These are phyloP conservation scores for Zasmidium cellare DNA, from an alignment of 2,329 filamentous ascomycete genomes.

Conservation along the genomic window DNA sequence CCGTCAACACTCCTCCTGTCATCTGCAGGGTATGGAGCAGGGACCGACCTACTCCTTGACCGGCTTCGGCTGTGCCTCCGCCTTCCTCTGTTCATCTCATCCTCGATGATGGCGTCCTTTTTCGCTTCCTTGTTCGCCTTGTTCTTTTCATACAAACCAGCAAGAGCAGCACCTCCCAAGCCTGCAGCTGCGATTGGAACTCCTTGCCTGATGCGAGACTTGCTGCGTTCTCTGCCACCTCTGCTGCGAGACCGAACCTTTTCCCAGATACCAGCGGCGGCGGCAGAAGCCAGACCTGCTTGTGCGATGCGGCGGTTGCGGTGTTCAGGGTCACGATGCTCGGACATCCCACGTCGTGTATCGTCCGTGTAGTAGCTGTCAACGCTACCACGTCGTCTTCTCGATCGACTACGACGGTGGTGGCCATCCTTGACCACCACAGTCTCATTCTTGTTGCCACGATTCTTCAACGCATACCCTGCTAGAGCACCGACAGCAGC, in stretches of 20 bases:
- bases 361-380: constrained; percentile 30
- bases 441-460: constrained; percentile 46
- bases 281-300: constrained; percentile 62
- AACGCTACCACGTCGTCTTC: constrained; percentile 43
- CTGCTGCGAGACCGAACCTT: constrained; percentile 60
- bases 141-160: constrained; percentile 63
- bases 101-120: constrained; percentile 41
- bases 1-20: constrained; percentile 42
- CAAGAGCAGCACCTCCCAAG: constrained; percentile 60
- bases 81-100: constrained; percentile 34
- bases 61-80: constrained; percentile 29
- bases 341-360: constrained; percentile 1
- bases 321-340: constrained; percentile 46
- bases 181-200: constrained; percentile 63
- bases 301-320: constrained; percentile 61
- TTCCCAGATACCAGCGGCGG: constrained; percentile 62
- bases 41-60: constrained; percentile 47
- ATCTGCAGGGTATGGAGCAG: constrained; percentile 40
- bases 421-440: constrained; percentile 43
- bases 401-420: constrained; percentile 44
- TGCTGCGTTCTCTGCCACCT: constrained; percentile 51
- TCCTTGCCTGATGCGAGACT: constrained; percentile 57
- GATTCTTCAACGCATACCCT: constrained; percentile 51
- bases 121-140: constrained; percentile 60
- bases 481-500: constrained; percentile 62